phyloP scores from a whole-genome alignment of 2,329 filamentous ascomycete species.

The Clonostachys byssicola region DNA sequence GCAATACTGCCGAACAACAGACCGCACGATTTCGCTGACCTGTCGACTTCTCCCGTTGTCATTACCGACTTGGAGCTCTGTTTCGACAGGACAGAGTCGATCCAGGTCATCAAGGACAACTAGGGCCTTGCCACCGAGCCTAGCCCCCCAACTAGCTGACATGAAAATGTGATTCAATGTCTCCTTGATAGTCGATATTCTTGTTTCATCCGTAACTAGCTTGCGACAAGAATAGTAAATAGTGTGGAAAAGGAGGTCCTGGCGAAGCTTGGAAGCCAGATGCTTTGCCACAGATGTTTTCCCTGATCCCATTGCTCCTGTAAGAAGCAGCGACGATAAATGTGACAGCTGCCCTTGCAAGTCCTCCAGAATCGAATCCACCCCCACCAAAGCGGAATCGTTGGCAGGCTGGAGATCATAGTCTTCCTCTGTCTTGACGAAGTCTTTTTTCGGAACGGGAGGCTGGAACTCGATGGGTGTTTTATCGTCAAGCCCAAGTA shows the following conservation, averaged over 20 bases:
- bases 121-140: conserved; percentile 76
- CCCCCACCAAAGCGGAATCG: conserved; percentile 70
- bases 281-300: conserved; percentile 80
- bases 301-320: conserved; percentile 83
- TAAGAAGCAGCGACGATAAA: conserved; percentile 84
- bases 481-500: conserved; percentile 72
- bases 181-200: conserved; percentile 88
- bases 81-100: conserved; percentile 87
- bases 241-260: conserved; percentile 73
- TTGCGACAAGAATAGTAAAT: conserved; percentile 85
- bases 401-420: conserved; percentile 52
- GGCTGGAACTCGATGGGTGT: conserved; percentile 71
- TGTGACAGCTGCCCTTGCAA: conserved; percentile 75
- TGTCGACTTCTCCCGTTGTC: conserved; percentile 92
- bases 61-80: conserved; percentile 87
- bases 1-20: conserved; percentile 81
- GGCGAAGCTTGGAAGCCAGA: conserved; percentile 68
- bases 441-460: conserved; percentile 65
- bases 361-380: conserved; percentile 71
- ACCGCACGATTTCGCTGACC: conserved; percentile 82
- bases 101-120: conserved; percentile 93
- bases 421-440: conserved; percentile 42
- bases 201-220: conserved; percentile 84
- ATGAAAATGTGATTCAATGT: conserved; percentile 81
- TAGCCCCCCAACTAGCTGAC: conserved; percentile 84